These are phyloP conservation scores for Pythium brachiatum DNA, from an alignment of 352 stramenopile species.

Conservation along the genomic window DNA sequence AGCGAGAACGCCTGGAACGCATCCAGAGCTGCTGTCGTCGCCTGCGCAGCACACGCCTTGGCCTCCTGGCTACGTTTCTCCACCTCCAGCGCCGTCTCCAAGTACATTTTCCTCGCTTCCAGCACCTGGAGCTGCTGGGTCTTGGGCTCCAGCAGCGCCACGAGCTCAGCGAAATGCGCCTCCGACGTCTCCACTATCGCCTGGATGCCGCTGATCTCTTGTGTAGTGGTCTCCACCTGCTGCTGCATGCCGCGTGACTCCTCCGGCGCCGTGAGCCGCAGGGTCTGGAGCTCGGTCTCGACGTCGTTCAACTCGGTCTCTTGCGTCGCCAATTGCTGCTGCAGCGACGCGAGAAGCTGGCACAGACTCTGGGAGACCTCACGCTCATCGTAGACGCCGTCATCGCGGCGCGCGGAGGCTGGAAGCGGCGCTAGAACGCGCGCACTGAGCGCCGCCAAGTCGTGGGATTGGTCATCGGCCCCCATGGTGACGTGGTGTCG, in stretches of 20 bases:
- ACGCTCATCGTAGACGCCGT: constrained; percentile 12
- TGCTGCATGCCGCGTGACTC: background rate
- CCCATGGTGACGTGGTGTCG: constrained; percentile 6
- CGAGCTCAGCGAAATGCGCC: constrained; percentile 45
- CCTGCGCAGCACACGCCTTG: constrained; percentile 35
- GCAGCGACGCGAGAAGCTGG: constrained; percentile 13
- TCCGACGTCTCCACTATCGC: constrained; percentile 30
- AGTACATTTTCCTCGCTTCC: constrained; percentile 40
- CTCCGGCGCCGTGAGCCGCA: background rate
- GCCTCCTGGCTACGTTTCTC: constrained; percentile 48
- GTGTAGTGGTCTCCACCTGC: background rate
- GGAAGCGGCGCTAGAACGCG: constrained; percentile 18
- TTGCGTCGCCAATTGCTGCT: constrained; percentile 15
- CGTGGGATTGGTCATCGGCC: background rate
- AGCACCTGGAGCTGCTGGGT: constrained; percentile 35
- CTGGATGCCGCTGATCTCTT: constrained; percentile 17
- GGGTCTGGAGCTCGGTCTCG: constrained; percentile 6
- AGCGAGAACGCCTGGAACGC: constrained; percentile 39
- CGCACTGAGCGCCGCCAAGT: constrained; percentile 12
- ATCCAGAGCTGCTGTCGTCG: constrained; percentile 42
- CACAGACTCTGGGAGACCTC: constrained; percentile 22
- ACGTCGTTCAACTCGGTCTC: constrained; percentile 11
- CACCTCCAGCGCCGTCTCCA: constrained; percentile 46
- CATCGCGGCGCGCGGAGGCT: background rate
- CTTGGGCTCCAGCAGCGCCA: constrained; percentile 36